Evolutionary conservation across 192 early-diverging fungal species (phyloP).

Genomic region (Gaertneriomyces semiglobifer): DNA sequence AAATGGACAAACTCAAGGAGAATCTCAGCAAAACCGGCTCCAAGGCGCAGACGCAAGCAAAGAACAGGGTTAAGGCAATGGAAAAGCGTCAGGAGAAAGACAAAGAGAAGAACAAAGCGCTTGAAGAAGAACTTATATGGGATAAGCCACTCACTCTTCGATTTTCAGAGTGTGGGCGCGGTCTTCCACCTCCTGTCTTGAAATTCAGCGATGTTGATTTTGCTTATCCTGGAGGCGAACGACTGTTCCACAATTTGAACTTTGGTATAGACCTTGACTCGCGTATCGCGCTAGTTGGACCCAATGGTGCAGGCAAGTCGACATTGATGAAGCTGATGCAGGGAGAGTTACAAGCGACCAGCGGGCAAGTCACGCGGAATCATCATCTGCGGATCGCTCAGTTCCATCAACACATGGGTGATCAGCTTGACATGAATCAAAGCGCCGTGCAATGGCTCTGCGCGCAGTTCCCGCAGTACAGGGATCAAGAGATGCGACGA

Average conservation of each 20-base stretch:
- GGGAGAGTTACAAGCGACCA: conserved; percentile 62
- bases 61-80: conserved; percentile 31
- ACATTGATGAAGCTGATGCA: conserved; percentile 62
- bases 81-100: conserved; percentile 32
- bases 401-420: conserved; percentile 73
- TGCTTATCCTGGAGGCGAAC: conserved; percentile 60
- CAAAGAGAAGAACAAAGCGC: conserved; percentile 26
- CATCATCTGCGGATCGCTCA: conserved; percentile 71
- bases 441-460: conserved; percentile 65
- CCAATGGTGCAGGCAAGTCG: conserved; percentile 52
- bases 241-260: conserved; percentile 52
- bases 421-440: conserved; percentile 66
- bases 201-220: conserved; percentile 64
- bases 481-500: conserved; percentile 66
- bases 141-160: conserved; percentile 24
- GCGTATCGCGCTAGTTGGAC: conserved; percentile 68
- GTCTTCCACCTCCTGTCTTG: conserved; percentile 61
- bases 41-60: conserved; percentile 33
- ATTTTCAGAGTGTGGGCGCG: conserved; percentile 55
- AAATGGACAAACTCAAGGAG: conserved; percentile 57
- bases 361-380: conserved; percentile 64
- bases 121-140: conserved; percentile 27
- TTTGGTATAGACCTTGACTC: conserved; percentile 61
- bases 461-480: conserved; percentile 64
- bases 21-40: conserved; percentile 65